Evolutionary conservation across 2,329 filamentous ascomycete genomes (phyloP), one percentile per base, ranked within the genome.

Genomic region (Aspergillus clavatus): DNA sequence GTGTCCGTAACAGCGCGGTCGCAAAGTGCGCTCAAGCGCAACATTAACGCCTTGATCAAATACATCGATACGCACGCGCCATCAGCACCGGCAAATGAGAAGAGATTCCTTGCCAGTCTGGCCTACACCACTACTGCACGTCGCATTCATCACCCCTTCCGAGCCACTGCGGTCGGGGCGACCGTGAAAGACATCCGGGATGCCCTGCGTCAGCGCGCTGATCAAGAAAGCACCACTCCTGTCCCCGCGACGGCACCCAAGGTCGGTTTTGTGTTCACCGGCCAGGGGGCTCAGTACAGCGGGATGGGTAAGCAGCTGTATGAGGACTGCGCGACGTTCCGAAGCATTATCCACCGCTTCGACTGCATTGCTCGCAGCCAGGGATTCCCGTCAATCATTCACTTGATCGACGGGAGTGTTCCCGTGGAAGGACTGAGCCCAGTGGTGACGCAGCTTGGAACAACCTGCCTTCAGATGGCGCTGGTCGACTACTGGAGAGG

Each of bases 91-190:
- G 26, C 23, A 14, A 40, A 51, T 6, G 42, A 48, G 3, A 72
- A 73, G 1, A 38, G 60, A 0, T 73, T 75, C 0, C 58, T 85
- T 1, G 70, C 75, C 1, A 68, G 79, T 47, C 65, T 86, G 1
- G 76, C 82, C 0, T 86, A 86, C 63, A 83, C 80, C 1, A 81
- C 79, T 0, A 84, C 81, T 7, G 84, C 83, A 11, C 65, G 72
- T n/a, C 65, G 71, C 1, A 49, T 57, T 5, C 71, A 73, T 40
- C 66, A 73, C 53, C 58, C 51, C 29, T 62, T 63, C 51, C 63
- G 71, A 12, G 55, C 63, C 5, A 58, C 63, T 4, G 55, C 68
- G 27, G 48, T 57, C 5, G 63, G 58, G 1, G 51, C 63, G 11
- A 58, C 58, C 16, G 38, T 67, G 5, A 35, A 52, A 2, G 56